phyloP scores from a whole-genome alignment of 805 yeast species.

The Pichia paraexigua region DNA sequence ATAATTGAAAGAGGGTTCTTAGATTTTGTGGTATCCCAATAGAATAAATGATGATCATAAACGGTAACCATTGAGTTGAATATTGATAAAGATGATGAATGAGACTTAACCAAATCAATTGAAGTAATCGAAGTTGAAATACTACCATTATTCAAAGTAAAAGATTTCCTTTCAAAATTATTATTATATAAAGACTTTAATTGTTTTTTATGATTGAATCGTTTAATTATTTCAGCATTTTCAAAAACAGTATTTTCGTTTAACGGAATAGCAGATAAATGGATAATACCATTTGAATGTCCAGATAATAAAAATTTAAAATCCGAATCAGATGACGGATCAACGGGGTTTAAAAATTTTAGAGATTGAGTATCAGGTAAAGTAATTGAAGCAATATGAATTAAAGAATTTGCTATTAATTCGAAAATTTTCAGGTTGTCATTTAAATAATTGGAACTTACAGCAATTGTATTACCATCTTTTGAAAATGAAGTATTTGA shows the following conservation, averaged over 20 bases:
- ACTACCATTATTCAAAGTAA: slow-evolving; percentile 5
- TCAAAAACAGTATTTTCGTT: slow-evolving; percentile 28
- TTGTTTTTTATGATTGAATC: slow-evolving; percentile 74
- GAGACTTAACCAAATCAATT: slow-evolving; percentile 30
- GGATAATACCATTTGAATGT: slow-evolving; percentile 66
- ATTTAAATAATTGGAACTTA: slow-evolving; percentile 39
- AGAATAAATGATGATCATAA: slow-evolving; percentile 61
- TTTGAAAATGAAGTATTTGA: slow-evolving; percentile 36
- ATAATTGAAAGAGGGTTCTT: slow-evolving; percentile 51
- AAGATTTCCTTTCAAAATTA: slow-evolving; percentile 1
- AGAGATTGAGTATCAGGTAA: slow-evolving; percentile 47
- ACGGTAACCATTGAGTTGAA: slow-evolving; percentile 47
- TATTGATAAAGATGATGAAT: slow-evolving; percentile 34
- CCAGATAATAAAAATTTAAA: slow-evolving; percentile 54
- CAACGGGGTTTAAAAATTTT: slow-evolving; percentile 36
- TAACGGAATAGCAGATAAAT: slow-evolving; percentile 60
- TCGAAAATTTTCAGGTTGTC: slow-evolving; percentile 46
- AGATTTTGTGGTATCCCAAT: slow-evolving; percentile 65
- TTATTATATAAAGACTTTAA: slow-evolving; percentile 21
- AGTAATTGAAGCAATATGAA: slow-evolving; percentile 53
- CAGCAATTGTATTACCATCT: slow-evolving; percentile 35
- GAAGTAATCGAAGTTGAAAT: slow-evolving; percentile 25
- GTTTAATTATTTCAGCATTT: slow-evolving; percentile 65
- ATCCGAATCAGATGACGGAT: slow-evolving; percentile 19
- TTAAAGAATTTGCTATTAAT: slow-evolving; percentile 32